A percentile compares a stretch with the other conserved stretches of the same genome.
phyloP scores from a whole-genome alignment of 1,139 yeast genomes.

The Yamadazyma atmosphaerica region DNA sequence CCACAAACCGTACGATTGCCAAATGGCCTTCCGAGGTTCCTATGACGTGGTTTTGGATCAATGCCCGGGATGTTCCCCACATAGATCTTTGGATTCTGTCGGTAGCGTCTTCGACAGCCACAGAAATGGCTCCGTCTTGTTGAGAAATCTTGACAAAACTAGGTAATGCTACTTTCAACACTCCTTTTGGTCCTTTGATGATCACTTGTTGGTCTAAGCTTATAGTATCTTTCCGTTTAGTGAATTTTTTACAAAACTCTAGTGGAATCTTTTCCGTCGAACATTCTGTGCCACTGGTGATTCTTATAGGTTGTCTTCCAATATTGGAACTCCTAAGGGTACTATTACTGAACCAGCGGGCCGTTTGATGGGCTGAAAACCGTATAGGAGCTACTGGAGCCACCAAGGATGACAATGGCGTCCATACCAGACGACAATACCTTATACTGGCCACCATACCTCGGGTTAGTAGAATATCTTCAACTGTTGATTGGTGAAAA shows the following conservation, averaged over 20 bases:
- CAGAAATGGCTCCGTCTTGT: constrained; percentile 40
- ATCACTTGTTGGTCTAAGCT: constrained; percentile 60
- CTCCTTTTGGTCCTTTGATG: constrained; percentile 84
- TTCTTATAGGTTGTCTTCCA: constrained; percentile 42
- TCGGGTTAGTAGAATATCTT: no score
- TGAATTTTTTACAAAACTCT: constrained; percentile 55
- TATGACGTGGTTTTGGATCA: constrained; percentile 70
- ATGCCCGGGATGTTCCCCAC: constrained; percentile 94
- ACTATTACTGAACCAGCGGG: constrained; percentile 21
- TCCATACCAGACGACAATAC: no score
- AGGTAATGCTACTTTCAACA: constrained; percentile 64
- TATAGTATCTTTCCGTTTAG: constrained; percentile 66
- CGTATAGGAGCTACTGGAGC: neutral
- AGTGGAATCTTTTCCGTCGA: constrained; percentile 37
- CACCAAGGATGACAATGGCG: neutral
- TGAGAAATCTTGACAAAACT: constrained; percentile 56
- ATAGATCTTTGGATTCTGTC: constrained; percentile 75
- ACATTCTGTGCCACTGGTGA: constrained; percentile 34
- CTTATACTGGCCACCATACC: no score
- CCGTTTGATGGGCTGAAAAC: neutral
- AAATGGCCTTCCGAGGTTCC: constrained; percentile 95
- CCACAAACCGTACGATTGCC: constrained; percentile 84
- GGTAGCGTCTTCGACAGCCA: constrained; percentile 57
- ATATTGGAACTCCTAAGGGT: constrained; percentile 31
- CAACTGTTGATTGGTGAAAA: no score